Evolutionary conservation across 2,329 filamentous ascomycete genomes (phyloP), one percentile per base, ranked within the genome.

Genomic region (Alternaria tenuissima): DNA sequence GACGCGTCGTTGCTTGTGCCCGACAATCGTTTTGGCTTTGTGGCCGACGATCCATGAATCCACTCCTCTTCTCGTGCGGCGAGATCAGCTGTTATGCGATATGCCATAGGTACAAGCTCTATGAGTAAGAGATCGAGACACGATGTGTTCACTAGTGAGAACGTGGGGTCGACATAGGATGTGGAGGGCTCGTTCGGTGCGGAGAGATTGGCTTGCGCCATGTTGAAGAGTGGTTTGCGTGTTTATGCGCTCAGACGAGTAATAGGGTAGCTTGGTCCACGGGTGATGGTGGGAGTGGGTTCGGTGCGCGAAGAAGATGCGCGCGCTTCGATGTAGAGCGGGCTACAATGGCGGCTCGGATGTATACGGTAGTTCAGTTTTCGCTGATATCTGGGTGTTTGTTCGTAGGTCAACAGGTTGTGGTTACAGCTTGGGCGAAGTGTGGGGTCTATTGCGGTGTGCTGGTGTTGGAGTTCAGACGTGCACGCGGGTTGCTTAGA

Each of bases 91-190:
- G 92, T 89, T 63, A 98, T 86, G 66, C 95, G 89, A 79, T 96
- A 93, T 5, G 94, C 92, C 84, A 98, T 90, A 39, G 95, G 95
- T 16, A 99, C 95, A 56, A 99, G 88, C 82, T 99, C 95, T 76
- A 98, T 98, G 70, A 99, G 87, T 57, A 99, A 87, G 70, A 99
- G 91, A 80, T 99, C 95, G 72, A 99, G 88, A 77, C 91, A 93
- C 48, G 94, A 95, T 58, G 90, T 88, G 81, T 87, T 90, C 71
- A 97, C 85, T 81, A 94, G 91, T 62, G 88, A 88, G 59, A 91
- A 90, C 61, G 85, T 85, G 38, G 92, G 91, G 80, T 96, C 93
- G 66, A 86, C 86, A 69, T 88, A 83, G 30, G 67, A 61, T 6
- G 67, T 62, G 16, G 65, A 54, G 14, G 66, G 57, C 42, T 71